These are phyloP conservation scores for Oxytropis ochrocephala DNA, from an alignment of 306 rosid species.

Conservation along the genomic window DNA sequence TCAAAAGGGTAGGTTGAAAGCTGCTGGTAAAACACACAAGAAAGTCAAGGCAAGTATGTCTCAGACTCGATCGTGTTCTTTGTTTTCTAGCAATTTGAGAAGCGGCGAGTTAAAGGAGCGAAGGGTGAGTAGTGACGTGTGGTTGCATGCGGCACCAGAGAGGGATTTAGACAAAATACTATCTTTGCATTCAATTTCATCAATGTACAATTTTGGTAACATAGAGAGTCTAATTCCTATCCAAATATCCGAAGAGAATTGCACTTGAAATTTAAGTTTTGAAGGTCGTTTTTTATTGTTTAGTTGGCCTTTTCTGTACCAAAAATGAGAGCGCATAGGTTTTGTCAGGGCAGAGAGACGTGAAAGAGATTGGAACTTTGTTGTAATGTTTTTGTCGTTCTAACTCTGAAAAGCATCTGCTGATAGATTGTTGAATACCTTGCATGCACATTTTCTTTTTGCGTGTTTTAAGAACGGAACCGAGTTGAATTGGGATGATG, in stretches of 20 bases:
- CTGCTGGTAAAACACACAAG: conserved; percentile 24
- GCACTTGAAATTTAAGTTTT: conserved; percentile 10
- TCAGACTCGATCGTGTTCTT: conserved; percentile 16
- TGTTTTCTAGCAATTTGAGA: conserved; percentile 18
- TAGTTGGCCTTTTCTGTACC: conserved; percentile 8
- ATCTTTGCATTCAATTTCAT: conserved; percentile 59
- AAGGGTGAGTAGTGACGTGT: conserved; percentile 7
- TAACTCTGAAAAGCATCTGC: not conserved
- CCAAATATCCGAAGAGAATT: not conserved
- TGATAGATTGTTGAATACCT: not conserved
- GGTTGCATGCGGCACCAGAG: conserved; percentile 58
- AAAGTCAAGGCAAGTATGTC: conserved; percentile 30
- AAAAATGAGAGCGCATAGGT: not conserved
- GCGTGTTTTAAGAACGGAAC: too few species aligned
- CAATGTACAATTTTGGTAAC: conserved; percentile 33
- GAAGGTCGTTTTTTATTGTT: not conserved
- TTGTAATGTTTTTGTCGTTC: conserved; percentile 8
- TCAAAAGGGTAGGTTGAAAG: conserved; percentile 43
- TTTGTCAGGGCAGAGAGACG: conserved; percentile 11
- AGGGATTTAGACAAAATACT: conserved; percentile 43
- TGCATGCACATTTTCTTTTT: not conserved
- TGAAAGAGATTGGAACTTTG: not conserved
- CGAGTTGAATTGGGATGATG: too few species aligned
- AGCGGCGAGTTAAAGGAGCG: conserved; percentile 23
- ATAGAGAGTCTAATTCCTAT: conserved; percentile 19